Evolutionary conservation across 169 alveolate genomes (phyloP).

Genomic region (Babesia sp.): DNA sequence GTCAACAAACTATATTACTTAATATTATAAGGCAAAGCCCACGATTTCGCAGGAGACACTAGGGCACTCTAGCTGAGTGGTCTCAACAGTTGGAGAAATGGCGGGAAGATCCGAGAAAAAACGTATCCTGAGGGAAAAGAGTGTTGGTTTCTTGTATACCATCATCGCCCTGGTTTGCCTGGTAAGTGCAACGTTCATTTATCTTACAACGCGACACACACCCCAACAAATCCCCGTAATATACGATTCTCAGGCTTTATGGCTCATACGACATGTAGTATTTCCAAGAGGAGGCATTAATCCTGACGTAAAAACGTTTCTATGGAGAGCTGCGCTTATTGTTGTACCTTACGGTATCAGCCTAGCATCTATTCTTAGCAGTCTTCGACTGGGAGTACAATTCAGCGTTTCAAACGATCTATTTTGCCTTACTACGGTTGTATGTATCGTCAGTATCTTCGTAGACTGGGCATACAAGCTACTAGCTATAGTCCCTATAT

Average conservation of each 20-base stretch:
- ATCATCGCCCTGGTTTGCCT: slow-evolving; percentile 2
- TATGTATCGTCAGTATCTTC: slow-evolving; percentile 36
- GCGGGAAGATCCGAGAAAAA: slow-evolving; percentile 66
- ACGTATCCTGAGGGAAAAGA: slow-evolving; percentile 46
- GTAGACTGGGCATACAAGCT: slow-evolving; percentile 47
- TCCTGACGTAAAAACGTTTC: background rate
- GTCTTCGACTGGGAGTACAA: slow-evolving; percentile 39
- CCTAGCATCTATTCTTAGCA: slow-evolving; percentile 21
- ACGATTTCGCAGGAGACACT: background rate
- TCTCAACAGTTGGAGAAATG: slow-evolving; percentile 25
- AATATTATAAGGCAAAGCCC: background rate
- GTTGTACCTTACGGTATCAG: slow-evolving; percentile 34
- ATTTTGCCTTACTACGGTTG: slow-evolving; percentile 44
- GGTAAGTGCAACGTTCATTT: slow-evolving; percentile 4
- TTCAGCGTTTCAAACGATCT: slow-evolving; percentile 66
- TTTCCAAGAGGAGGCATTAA: background rate
- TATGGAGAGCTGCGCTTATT: slow-evolving; percentile 40
- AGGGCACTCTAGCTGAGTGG: background rate
- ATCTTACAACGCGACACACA: background rate
- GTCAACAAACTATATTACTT: background rate
- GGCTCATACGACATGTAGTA: slow-evolving; percentile 13
- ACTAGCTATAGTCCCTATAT: slow-evolving; percentile 45
- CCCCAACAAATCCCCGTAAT: background rate
- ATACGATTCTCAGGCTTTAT: background rate
- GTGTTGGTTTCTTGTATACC: slow-evolving; percentile 33